Base-by-base conservation (phyloP, 768 basidiomycete genomes). In the Russula griseocarnosa region DNA sequence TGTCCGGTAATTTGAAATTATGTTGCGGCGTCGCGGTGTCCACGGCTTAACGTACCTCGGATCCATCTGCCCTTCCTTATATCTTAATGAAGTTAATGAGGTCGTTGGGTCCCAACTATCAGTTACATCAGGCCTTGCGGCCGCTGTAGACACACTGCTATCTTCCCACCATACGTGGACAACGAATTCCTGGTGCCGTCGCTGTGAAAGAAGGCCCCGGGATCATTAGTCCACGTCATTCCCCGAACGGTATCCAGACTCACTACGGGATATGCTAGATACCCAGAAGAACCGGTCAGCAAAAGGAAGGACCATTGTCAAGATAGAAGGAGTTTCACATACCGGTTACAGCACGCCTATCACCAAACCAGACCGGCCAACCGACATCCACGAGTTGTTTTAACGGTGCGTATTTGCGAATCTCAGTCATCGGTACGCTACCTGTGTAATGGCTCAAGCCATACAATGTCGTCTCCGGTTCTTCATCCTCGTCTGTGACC, bases 401-500 rank as follows among this genome's bases (percentile, higher is more conserved):
- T 34, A 69, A 53, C 3, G 53, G 38, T 28, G 49, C n/a, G 24
- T 59, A 26, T 20, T 63, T 62, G 22, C 62, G 49, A 20, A 69
- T 36, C 24, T 69, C 60, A n/a, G 58, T 32, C 50, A 61, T 62
- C 42, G 63, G 56, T 6, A 69, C 42, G 40, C 53, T 62, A 16
- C 61, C 68, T 10, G 57, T 34, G 60, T 71, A 74, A 18, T 69
- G 67, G 24, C 65, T 71, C 34, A 71, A 63, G 9, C 73, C 71
- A 3, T 66, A 71, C 34, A 69, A 60, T 0, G 47, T 53, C 18
- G 66, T 62, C 28, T 66, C 57, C 1, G 44, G 44, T 14, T 69
- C 71, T 76, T 57, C 49, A 14, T 78, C 76, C 0, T 73, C 74
- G 0, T 76, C 78, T 14, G 70, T 61, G 20, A 73, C 70, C 5